Conservation (phyloP, 495 filamentous ascomycete genomes). For the Xylaria bambusicola region DNA sequence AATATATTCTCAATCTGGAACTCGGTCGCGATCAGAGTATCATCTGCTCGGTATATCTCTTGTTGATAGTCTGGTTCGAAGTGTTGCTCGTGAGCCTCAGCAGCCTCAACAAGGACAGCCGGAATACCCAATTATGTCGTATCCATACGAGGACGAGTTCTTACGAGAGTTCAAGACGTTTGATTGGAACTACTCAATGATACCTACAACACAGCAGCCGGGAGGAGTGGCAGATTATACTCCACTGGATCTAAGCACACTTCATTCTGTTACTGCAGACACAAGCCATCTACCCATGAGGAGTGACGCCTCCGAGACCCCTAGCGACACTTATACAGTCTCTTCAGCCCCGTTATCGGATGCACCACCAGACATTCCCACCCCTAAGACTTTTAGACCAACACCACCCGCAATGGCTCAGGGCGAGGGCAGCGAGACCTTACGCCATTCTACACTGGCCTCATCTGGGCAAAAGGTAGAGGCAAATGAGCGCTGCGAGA, state of each 20-base stretch:
- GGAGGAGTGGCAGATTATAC: slow-evolving; percentile 5
- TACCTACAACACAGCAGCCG: not conserved
- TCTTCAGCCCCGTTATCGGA: slow-evolving; percentile 25
- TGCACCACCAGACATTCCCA: slow-evolving; percentile 2
- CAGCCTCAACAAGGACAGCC: slow-evolving; percentile 18
- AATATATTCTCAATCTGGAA: slow-evolving; percentile 40
- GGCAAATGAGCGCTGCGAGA: slow-evolving; percentile 43
- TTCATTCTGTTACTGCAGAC: slow-evolving; percentile 17
- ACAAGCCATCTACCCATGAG: slow-evolving; percentile 20
- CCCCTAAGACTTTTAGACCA: slow-evolving; percentile 20
- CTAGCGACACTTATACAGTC: slow-evolving; percentile 21
- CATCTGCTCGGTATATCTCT: slow-evolving; percentile 40
- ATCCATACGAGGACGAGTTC: slow-evolving; percentile 19
- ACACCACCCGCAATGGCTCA: slow-evolving; percentile 17
- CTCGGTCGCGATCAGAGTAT: slow-evolving; percentile 36
- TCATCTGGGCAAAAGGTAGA: slow-evolving; percentile 36
- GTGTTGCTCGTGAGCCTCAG: slow-evolving; percentile 22
- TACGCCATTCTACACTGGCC: slow-evolving; percentile 11
- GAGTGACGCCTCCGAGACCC: slow-evolving; percentile 24
- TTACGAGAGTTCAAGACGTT: slow-evolving; percentile 20
- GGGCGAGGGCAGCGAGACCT: slow-evolving; percentile 12
- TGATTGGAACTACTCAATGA: slow-evolving; percentile 12
- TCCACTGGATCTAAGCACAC: slow-evolving; percentile 9
- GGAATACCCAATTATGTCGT: slow-evolving; percentile 17
- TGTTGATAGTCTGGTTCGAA: slow-evolving; percentile 35